Percentiles rank a stretch among this genome's conserved stretches.
Evolutionary conservation across 2,329 filamentous ascomycete genomes (phyloP).

Genomic region (Leptographium wingfieldii): DNA sequence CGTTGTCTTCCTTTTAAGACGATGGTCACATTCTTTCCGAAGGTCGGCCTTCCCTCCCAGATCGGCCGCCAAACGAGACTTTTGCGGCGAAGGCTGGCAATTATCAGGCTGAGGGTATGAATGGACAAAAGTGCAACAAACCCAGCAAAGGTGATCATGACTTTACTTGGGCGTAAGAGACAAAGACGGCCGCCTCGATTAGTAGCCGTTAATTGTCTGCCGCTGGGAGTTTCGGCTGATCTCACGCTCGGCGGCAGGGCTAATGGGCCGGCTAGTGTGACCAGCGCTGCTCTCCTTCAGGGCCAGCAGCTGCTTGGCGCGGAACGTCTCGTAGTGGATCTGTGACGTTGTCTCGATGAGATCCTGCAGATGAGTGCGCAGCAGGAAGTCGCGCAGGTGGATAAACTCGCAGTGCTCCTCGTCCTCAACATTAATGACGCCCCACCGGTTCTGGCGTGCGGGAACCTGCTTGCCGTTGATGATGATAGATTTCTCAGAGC

Average conservation of each 20-base stretch:
- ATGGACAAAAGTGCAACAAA: not conserved
- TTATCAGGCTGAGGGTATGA: not conserved
- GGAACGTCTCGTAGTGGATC: slow-evolving; percentile 99
- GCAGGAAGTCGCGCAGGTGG: slow-evolving; percentile 95
- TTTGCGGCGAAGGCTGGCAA: not conserved
- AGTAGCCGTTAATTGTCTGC: slow-evolving; percentile 99
- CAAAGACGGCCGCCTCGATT: slow-evolving; percentile 22
- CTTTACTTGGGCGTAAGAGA: not conserved
- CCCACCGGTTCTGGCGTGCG: slow-evolving; percentile 97
- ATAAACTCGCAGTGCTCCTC: slow-evolving; percentile 99
- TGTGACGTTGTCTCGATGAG: slow-evolving; percentile 98
- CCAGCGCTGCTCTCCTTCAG: slow-evolving; percentile 88
- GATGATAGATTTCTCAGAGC: slow-evolving; percentile 95
- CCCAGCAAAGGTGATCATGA: not conserved
- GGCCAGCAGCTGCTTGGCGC: slow-evolving; percentile 93
- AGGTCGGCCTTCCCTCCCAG: not conserved
- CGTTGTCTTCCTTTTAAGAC: not conserved
- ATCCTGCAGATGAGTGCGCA: slow-evolving; percentile 95
- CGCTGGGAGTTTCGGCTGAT: slow-evolving; percentile 94
- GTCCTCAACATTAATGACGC: slow-evolving; percentile 98
- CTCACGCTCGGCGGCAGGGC: slow-evolving; percentile 85
- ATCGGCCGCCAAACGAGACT: not conserved
- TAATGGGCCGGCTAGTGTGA: slow-evolving; percentile 80
- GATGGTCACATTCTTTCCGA: not conserved
- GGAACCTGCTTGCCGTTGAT: slow-evolving; percentile 96